Percentiles rank a stretch among this genome's conserved stretches.
phyloP scores from a whole-genome alignment of 2,329 filamentous ascomycete species.

The Diaporthe sp. region DNA sequence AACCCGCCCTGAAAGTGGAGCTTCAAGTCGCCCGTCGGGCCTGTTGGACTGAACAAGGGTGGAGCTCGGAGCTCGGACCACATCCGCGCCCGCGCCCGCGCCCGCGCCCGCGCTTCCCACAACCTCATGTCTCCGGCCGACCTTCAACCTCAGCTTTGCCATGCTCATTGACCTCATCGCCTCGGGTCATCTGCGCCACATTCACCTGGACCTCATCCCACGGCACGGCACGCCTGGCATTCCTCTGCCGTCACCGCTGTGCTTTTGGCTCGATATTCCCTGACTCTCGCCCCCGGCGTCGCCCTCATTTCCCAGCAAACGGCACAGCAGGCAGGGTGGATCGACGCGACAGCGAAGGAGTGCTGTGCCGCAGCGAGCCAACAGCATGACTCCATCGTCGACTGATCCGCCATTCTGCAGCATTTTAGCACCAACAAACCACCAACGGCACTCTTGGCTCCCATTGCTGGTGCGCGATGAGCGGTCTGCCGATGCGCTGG shows the following conservation, averaged over 20 bases:
- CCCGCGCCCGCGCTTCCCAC: background rate
- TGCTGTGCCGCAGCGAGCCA: conserved; percentile 17
- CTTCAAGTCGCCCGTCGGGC: background rate
- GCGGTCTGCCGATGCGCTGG: background rate
- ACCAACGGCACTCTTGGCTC: conserved; percentile 4
- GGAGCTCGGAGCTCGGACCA: background rate
- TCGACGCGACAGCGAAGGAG: conserved; percentile 13
- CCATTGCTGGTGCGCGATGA: background rate
- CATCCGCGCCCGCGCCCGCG: background rate
- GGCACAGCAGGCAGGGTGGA: conserved; percentile 13
- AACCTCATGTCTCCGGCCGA: background rate
- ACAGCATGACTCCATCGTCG: conserved; percentile 13
- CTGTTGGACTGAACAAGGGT: background rate
- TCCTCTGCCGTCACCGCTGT: background rate
- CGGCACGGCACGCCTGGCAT: background rate
- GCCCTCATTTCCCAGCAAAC: conserved; percentile 5
- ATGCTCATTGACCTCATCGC: background rate
- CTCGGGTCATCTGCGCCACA: background rate
- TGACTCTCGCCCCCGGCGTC: no score
- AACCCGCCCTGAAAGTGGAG: conserved; percentile 17
- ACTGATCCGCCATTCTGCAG: conserved; percentile 15
- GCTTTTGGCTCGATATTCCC: background rate
- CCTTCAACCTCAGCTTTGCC: background rate
- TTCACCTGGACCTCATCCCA: background rate
- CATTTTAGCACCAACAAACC: conserved; percentile 8